Evolutionary conservation across 2,329 filamentous ascomycete species (phyloP).

Genomic region (Microcyclosporella mali): DNA sequence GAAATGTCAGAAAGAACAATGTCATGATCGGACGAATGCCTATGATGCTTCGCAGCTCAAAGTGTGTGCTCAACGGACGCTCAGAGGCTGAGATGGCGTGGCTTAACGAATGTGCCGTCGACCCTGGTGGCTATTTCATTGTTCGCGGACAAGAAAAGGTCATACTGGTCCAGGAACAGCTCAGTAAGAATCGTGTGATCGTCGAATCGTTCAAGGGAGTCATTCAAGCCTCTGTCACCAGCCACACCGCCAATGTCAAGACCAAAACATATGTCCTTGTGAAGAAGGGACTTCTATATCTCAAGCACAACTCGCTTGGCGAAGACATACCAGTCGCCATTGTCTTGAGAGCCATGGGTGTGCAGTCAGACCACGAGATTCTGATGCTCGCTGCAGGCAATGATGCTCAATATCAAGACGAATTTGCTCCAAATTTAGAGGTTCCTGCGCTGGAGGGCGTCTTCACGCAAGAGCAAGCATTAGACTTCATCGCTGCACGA

Average conservation of each 20-base stretch:
- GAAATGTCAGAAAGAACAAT: conserved; percentile 63
- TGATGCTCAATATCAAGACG: conserved; percentile 84
- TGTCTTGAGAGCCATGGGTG: conserved; percentile 84
- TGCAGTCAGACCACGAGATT: conserved; percentile 92
- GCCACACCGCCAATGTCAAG: conserved; percentile 94
- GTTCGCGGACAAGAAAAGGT: conserved; percentile 98
- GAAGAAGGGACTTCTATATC: conserved; percentile 84
- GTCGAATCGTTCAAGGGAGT: conserved; percentile 94
- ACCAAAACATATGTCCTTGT: conserved; percentile 94
- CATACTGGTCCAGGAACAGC: conserved; percentile 93
- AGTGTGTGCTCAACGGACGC: conserved; percentile 78
- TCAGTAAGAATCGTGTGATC: conserved; percentile 98
- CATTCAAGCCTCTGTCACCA: conserved; percentile 92
- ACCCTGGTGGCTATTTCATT: conserved; percentile 96
- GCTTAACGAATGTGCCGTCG: conserved; percentile 91
- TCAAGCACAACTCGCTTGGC: conserved; percentile 87
- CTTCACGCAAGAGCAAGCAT: conserved; percentile 87
- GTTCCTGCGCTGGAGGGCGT: conserved; percentile 78
- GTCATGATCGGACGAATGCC: conserved; percentile 86
- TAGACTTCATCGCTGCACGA: conserved; percentile 82
- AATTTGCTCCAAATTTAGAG: conserved; percentile 92
- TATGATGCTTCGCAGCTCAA: conserved; percentile 93
- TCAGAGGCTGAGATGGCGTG: conserved; percentile 82
- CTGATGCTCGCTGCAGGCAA: conserved; percentile 82
- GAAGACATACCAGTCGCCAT: conserved; percentile 96